Evolutionary conservation across 169 alveolate species (phyloP), one percentile per base, ranked within the genome.

Genomic region (Plasmodium coatneyi): DNA sequence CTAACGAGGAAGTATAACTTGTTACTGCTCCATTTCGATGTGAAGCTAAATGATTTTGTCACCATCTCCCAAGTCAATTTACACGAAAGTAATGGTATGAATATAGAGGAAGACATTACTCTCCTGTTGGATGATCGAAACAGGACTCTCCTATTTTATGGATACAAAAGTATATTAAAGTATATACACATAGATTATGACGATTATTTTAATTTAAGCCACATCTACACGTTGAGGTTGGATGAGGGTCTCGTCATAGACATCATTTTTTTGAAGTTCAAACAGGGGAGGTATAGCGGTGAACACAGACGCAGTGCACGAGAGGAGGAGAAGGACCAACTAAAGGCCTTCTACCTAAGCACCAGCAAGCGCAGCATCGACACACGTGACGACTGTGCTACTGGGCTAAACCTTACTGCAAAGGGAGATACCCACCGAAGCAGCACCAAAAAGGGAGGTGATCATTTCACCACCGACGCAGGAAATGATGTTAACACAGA

Each of bases 161-260:
- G 93, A 3, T 87, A 78, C 80, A 87, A 87, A 78, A 78, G 70
- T 56, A 87, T 87, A 36, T 19, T 87, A 19, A 87, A 87, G 25
- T 87, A 87, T 87, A 71, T 87, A 32, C 81, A 79, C 71, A 36
- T 87, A 87, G 93, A 87, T 41, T 87, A 87, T 79, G 84, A 87
- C 19, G 87, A 87, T 5, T 87, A 41, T 19, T 76, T 87, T 22
- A 76, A 87, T 79, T 71, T 87, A 25, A 78, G 56, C 34, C 39
- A 78, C 41, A 32, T 87, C 25, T 87, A 79, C 34, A 87, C 93
- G 0, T 34, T 87, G 76, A 78, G 93, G n/a, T 25, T 87, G 71
- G 93, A 87, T 56, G 93, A 87, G 19, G 71, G 93, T 3, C 72
- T 79, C 5, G 80, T 87, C 7, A 87, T 87, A 3, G 93, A 87